Percentiles rank a stretch among this genome's conserved stretches.
These are phyloP conservation scores for Macrophomina pseudophaseolina DNA, from an alignment of 2,329 filamentous ascomycete species.

Conservation along the genomic window DNA sequence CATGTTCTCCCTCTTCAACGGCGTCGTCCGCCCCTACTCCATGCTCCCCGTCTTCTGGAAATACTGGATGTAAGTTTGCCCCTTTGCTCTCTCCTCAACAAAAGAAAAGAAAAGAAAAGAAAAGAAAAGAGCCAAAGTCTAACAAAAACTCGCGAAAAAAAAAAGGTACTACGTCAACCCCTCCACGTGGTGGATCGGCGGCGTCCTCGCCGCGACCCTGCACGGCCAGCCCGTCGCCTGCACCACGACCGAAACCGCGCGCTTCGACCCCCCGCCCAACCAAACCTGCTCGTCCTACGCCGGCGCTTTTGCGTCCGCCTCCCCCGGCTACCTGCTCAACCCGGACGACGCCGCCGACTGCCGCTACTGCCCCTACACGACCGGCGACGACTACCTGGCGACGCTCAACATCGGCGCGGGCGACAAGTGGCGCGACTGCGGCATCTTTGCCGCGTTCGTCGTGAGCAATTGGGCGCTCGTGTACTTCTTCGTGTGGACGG, in stretches of 20 bases:
- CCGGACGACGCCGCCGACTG: constrained; percentile 63
- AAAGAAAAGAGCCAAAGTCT: neutral
- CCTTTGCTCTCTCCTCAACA: too few species aligned
- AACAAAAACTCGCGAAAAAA: too few species aligned
- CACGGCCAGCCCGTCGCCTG: constrained; percentile 53
- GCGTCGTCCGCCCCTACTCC: constrained; percentile 72
- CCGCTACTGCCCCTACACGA: constrained; percentile 71
- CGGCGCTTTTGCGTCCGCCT: constrained; percentile 59
- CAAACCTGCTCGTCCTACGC: constrained; percentile 71
- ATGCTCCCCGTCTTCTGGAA: constrained; percentile 72
- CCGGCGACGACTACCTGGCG: constrained; percentile 70
- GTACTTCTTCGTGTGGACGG: constrained; percentile 78
- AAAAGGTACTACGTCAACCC: constrained; percentile 67
- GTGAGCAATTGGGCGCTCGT: constrained; percentile 74
- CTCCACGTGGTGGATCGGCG: constrained; percentile 73
- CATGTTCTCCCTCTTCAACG: constrained; percentile 77
- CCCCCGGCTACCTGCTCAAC: constrained; percentile 68
- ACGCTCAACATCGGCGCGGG: constrained; percentile 59
- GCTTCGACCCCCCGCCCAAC: constrained; percentile 69
- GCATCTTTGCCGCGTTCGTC: constrained; percentile 73
- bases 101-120: neutral
- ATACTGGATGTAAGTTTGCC: constrained; percentile 61
- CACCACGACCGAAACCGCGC: constrained; percentile 61
- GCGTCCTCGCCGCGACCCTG: constrained; percentile 69
- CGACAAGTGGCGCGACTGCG: constrained; percentile 76